These are phyloP conservation scores for Peronospora tabacina DNA, from an alignment of 352 stramenopile genomes.

Conservation along the genomic window DNA sequence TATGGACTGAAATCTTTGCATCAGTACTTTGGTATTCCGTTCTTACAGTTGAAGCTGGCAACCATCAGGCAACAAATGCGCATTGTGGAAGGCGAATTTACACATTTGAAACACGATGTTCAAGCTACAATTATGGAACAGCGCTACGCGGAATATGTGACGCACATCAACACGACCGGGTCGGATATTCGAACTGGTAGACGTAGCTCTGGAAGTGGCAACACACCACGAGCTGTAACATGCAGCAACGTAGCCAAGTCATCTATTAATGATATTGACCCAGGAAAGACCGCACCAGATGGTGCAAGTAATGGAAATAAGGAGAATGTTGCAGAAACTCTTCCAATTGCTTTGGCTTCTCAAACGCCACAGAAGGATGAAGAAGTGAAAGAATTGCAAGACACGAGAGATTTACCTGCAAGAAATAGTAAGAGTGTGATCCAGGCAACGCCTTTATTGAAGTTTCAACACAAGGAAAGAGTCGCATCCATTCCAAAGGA, in stretches of 20 bases:
- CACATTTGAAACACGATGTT: conserved; percentile 63
- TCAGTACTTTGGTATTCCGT: conserved; percentile 81
- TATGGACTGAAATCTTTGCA: conserved; percentile 80
- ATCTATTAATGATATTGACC: conserved; percentile 1
- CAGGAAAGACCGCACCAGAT: background rate
- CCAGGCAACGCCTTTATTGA: conserved; percentile 27
- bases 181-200: conserved; percentile 76
- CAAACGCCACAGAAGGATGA: conserved; percentile 1
- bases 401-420: conserved; percentile 49
- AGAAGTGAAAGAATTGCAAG: conserved; percentile 1
- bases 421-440: conserved; percentile 31
- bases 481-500: conserved; percentile 6
- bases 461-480: conserved; percentile 43
- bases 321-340: conserved; percentile 8
- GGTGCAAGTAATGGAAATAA: conserved; percentile 15
- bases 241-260: conserved; percentile 12
- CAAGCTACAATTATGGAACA: conserved; percentile 65
- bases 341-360: background rate
- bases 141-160: conserved; percentile 65
- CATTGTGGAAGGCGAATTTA: conserved; percentile 63
- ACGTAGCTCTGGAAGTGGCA: conserved; percentile 12
- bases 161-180: conserved; percentile 55
- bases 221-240: conserved; percentile 9
- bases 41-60: conserved; percentile 71
- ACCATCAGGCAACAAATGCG: conserved; percentile 72